Evolutionary conservation across 768 basidiomycete species (phyloP).

Genomic region (Exsudoporus frostii): DNA sequence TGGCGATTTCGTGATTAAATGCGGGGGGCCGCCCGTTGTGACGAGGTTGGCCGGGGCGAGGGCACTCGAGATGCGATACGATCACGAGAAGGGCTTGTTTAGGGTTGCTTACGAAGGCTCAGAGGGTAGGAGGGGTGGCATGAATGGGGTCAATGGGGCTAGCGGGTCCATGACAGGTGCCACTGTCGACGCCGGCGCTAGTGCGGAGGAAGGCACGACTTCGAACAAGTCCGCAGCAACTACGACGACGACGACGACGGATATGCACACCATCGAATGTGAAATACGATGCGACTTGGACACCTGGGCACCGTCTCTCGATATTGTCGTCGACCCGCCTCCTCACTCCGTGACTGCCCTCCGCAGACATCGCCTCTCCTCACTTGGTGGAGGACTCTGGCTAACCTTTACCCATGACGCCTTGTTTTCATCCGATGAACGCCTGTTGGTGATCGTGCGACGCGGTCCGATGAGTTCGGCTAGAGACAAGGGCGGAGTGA

Average conservation of each 20-base stretch:
- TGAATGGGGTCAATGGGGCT: slow-evolving; percentile 20
- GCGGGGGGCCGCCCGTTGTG: slow-evolving; percentile 89
- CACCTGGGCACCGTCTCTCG: slow-evolving; percentile 78
- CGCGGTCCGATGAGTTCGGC: slow-evolving; percentile 56
- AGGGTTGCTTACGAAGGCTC: slow-evolving; percentile 80
- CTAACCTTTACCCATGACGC: slow-evolving; percentile 86
- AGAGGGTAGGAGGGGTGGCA: slow-evolving; percentile 42
- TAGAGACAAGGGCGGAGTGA: slow-evolving; percentile 78
- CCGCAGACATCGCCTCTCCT: slow-evolving; percentile 80
- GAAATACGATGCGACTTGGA: slow-evolving; percentile 91
- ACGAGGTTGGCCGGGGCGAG: slow-evolving; percentile 81
- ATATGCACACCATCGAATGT: slow-evolving; percentile 68
- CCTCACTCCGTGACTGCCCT: slow-evolving; percentile 81
- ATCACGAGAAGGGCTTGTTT: slow-evolving; percentile 80
- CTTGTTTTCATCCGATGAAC: slow-evolving; percentile 72
- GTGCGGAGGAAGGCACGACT: slow-evolving; percentile 13
- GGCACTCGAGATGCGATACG: slow-evolving; percentile 72
- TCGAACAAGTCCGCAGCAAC: neutral
- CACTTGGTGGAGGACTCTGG: slow-evolving; percentile 92
- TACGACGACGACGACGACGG: slow-evolving; percentile 15
- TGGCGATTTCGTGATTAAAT: slow-evolving; percentile 94
- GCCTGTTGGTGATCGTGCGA: slow-evolving; percentile 70
- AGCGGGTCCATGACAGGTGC: slow-evolving; percentile 1
- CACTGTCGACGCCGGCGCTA: slow-evolving; percentile 8
- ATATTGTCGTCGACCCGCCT: slow-evolving; percentile 91